Evolutionary conservation across 108 stramenopile genomes (phyloP), one percentile per base, ranked within the genome.

Genomic region (Stephanodiscus triporus): DNA sequence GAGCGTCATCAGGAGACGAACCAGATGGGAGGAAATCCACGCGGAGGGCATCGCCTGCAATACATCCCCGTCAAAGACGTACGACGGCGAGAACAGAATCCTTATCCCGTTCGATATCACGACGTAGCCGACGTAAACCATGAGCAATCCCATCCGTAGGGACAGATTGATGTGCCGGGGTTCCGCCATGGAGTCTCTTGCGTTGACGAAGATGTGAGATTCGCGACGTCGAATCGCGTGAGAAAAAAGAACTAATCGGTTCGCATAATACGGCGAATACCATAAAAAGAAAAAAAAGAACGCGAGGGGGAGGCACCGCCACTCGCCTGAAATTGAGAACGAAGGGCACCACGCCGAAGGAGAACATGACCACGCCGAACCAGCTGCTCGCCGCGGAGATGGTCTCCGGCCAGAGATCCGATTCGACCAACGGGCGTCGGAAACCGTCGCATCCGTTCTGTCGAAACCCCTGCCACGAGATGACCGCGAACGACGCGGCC

Each of bases 321-420:
- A 53, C 53, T 27, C 26, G 26, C 53, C 53, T 58, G 30, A 85
- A 19, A 54, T 81, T 81, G 71, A 82, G 80, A 45, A 73, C 68
- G 20, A 76, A 90, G 1, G 88, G 89, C 19, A 73, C 65, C 26
- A 88, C 78, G 11, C 92, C 92, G 66, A 70, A 84, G 7, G 69
- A 63, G 53, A 76, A 93, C 1, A 88, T 89, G 10, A 73, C 65
- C 38, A 88, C 85, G 9, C 92, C 92, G 68, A 91, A 93, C 89
- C 88, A 93, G 47, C 85, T 84, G 40, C 83, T 83, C 8, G 83
- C 78, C 23, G 81, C 92, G 7, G 76, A 67, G 42, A 88, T 14
- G 29, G 70, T 77, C 57, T 83, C 61, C 10, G 82, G 82, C 66
- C 65, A 83, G 13, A 75, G 23, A 59, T 59, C 73, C 45, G 56